These are phyloP conservation scores for Leishmania mexicana DNA, from an alignment of 208 protist species.

Conservation along the genomic window DNA sequence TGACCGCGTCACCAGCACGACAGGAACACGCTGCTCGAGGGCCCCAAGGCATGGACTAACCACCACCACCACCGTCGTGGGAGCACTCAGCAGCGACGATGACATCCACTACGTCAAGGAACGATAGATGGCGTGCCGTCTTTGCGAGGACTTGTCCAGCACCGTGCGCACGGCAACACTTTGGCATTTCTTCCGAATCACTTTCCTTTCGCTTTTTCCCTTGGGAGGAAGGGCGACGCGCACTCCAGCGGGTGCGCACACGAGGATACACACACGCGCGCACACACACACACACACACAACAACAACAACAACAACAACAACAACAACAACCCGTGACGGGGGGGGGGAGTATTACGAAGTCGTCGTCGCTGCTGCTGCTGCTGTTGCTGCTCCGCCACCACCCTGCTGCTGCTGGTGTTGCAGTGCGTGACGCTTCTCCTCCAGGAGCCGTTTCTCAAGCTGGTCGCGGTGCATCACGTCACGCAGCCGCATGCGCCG, in stretches of 20 bases:
- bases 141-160: not conserved
- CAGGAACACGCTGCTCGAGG: not conserved
- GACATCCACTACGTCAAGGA: not conserved
- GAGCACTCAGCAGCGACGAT: not conserved
- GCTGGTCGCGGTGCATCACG: conserved; percentile 77
- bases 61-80: not conserved
- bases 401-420: not conserved
- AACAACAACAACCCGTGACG: too few relatives aligned
- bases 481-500: conserved; percentile 83
- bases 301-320: too few relatives aligned
- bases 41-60: not conserved
- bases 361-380: not conserved
- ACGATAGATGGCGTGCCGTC: not conserved
- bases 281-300: too few relatives aligned
- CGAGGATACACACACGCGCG: too few relatives aligned
- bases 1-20: not conserved
- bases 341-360: not conserved
- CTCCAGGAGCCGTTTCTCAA: conserved; percentile 77
- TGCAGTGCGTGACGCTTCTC: conserved; percentile 39
- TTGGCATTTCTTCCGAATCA: not conserved
- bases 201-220: not conserved
- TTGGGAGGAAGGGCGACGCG: not conserved
- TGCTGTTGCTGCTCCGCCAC: not conserved
- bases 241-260: not conserved
- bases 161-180: not conserved